Base-by-base conservation (phyloP, 192 early-diverging fungal genomes). In the Funneliformis geosporum region DNA sequence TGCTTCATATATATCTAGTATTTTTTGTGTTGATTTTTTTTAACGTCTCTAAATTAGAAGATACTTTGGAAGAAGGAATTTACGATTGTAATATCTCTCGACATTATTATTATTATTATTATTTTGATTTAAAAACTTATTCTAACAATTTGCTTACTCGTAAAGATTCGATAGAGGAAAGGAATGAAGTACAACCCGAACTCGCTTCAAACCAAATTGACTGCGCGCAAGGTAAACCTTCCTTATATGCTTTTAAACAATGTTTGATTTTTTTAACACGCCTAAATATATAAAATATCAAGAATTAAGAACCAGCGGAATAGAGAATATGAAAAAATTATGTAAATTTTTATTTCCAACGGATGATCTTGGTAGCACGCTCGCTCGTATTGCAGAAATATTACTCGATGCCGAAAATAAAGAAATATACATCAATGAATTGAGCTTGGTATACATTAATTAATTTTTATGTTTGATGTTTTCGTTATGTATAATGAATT, bases 281-380 rank as follows among this genome's bases (percentile, higher is more conserved):
- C 33, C 33, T 33, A 2, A 2, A 33, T 21, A n/a, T 69, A n/a
- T 42, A 8, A 42, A 42, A 43, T n/a, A 10, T n/a, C 39, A 43
- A 40, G n/a, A 44, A 40, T n/a, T 43, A 40, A 43, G 16, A n/a
- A 3, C 7, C 10, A 42, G 42, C n/a, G 21, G 39, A 9, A n/a
- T 69, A 40, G 39, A 25, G n/a, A 69, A 69, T 43, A 43, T 69
- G 39, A 69, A 69, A 69, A 69, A 40, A 43, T 69, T 69, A 42
- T 42, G 38, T 42, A 69, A 74, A 74, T 50, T 60, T 43, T 60
- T 74, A 25, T 74, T 43, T 60, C 73, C 73, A 6, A 74, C 18
- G 12, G 73, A 55, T 27, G 60, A 74, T 59, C 25, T 74, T 10
- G 73, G 73, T 74, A 28, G 23, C 21, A 74, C 73, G 28, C 14